Evolutionary conservation across 306 rosid genomes (phyloP), one percentile per base, ranked within the genome.

Genomic region (Psophocarpus tetragonolobus): DNA sequence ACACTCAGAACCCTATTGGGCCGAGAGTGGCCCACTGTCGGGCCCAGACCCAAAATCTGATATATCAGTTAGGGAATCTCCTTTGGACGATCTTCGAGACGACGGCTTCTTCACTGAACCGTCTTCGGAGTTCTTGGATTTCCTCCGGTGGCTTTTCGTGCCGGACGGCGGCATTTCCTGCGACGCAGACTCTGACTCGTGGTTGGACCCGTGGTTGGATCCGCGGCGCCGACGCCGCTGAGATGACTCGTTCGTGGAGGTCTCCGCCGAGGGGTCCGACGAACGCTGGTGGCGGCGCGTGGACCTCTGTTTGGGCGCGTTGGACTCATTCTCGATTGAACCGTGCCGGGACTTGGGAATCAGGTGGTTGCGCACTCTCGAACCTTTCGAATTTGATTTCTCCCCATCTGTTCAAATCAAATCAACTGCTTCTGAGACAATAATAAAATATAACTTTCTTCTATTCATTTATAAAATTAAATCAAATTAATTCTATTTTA

Each of bases 251-350:
- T 71, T 50, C 4, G 18, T 9, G 0, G 86, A 63, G 3, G 91
- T 29, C 13, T 85, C 93, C 1, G 68, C 14, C 0, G 87, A 63
- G 18, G 76, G 83, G 32, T 85, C 87, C 0, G 83, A 81, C 0
- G 90, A 74, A 12, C 87, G 90, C 0, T 83, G 81, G 12, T 78
- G 80, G 53, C 86, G 87, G 14, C 96, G 87, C 0, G 92, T 66
- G 57, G 17, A 24, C 86, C 81, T 90, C 50, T 20, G 73, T 71
- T 74, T 83, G 26, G 80, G 6, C 10, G 80, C 64, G 11, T 76
- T 58, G 11, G 51, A 0, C 0, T 82, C 85, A 0, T 0, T n/a
- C 11, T 81, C 71, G 0, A 86, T 69, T 14, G 94, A 89, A 12
- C 38, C 76, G 65, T 73, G 88, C 30, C 85, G 66, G 1, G 97